phyloP scores from a whole-genome alignment of 257 asterid species.

The Primulina tabacum region DNA sequence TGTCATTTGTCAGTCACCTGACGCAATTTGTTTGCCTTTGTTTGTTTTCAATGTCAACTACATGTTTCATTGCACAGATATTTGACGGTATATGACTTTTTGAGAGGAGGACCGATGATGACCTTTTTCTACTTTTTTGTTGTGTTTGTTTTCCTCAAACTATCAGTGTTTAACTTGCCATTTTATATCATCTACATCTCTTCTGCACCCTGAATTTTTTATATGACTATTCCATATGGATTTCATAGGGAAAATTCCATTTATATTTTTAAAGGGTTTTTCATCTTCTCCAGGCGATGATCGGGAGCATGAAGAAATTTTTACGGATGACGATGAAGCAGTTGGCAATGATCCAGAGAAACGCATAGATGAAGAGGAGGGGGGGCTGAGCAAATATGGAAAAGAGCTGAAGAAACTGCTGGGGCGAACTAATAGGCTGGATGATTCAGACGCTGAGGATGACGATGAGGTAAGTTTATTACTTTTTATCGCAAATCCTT shows the following conservation, averaged over 20 bases:
- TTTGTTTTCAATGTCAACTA: too few species aligned
- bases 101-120: too few species aligned
- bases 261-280: not conserved
- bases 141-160: too few species aligned
- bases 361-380: constrained; percentile 83
- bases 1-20: too few species aligned
- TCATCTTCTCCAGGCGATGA: constrained; percentile 66
- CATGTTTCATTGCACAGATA: too few species aligned
- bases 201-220: constrained; percentile 6
- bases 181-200: constrained; percentile 2
- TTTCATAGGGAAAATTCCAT: too few species aligned
- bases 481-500: too few species aligned
- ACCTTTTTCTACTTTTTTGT: too few species aligned
- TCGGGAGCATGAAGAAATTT: constrained; percentile 98
- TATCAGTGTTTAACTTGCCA: not conserved
- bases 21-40: too few species aligned
- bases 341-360: constrained; percentile 81
- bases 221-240: not conserved
- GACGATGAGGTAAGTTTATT: constrained; percentile 48
- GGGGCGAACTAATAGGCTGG: constrained; percentile 74
- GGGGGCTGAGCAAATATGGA: constrained; percentile 91
- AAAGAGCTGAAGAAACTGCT: constrained; percentile 95
- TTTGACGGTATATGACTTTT: too few species aligned
- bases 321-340: constrained; percentile 95
- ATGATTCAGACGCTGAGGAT: constrained; percentile 85